Evolutionary conservation across 805 yeast genomes (phyloP), one percentile per base, ranked within the genome.

Genomic region (Metschnikowia continentalis): DNA sequence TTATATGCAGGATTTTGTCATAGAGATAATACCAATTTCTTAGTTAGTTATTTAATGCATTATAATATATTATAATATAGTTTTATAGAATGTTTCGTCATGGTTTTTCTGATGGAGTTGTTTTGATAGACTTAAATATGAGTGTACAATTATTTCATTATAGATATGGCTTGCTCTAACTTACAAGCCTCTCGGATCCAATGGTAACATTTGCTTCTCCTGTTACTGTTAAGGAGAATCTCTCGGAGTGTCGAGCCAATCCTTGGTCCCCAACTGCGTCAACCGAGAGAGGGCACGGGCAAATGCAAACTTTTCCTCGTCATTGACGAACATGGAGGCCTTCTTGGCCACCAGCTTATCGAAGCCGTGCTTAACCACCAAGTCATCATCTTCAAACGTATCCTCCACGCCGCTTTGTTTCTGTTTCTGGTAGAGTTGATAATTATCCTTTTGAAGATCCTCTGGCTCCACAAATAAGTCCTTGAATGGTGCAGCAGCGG

Each of bases 281-380:
- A 94, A 75, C 65, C 99, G 82, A 60, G 94, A 85, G 52, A 92
- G 74, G 0, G 98, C 97, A 64, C 99, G 80, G 0, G 97, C 96
- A 75, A 92, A 92, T 19, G 99, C 99, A 72, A 92, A 94, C 66
- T 86, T 81, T 70, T 92, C 99, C 68, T 92, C 99, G 68, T 90
- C 98, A 38, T 94, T 79, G 45, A 88, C 88, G 71, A 94, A 92
- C 80, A 88, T 80, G 58, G 82, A 64, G 1, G 90, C 87, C 62
- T 82, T 81, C 58, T 81, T 78, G 10, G 89, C 91, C 52, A 86
- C 74, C 54, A 82, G 82, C 53, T 82, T 79, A 57, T 85, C 87
- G 55, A 88, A 85, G 0, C 94, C 95, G 66, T 88, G 90, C 53
- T 83, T 78, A n/a, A 76, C 77, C 20, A 86, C 88, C 66, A 88